Base-by-base conservation (phyloP, 208 protist species). In the Acanthamoeba castellanii region DNA sequence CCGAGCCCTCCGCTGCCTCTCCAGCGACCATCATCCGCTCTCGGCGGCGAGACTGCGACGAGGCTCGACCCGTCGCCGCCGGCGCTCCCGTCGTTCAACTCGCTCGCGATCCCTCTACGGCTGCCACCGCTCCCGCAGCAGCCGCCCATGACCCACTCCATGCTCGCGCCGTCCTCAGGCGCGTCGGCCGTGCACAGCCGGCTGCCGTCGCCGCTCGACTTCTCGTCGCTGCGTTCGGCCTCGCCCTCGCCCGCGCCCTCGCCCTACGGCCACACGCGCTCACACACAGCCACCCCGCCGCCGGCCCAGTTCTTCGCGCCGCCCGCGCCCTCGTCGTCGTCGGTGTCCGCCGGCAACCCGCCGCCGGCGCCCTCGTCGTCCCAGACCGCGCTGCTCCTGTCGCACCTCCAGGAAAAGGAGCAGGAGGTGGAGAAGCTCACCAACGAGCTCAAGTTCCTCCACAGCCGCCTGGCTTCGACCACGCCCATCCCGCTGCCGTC, bases 381-480 rank as follows among this genome's bases (percentile, higher is more conserved):
- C 5, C 45, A 11, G 34, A 82, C 72, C 7, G 72, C 72, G 42
- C 6, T 82, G 16, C 42, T 82, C 25, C 32, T 82, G 16, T 82
- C 72, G 30, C 72, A 82, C 42, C 72, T 82, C 13, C 72, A 82
- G 72, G 72, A 82, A 30, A 82, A 82, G 72, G 72, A 82, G 42
- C 72, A 82, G 72, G 72, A 82, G 25, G 72, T 82, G 72, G 72
- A 82, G 72, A 82, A 82, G 72, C 72, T 82, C 34, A 82, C 72
- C 42, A 82, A 82, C 42, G 72, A 82, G 42, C 72, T 82, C 72
- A 82, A 82, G 42, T 30, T 82, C 72, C 72, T 82, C 42, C 72
- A 82, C 34, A 82, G 42, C 42, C 72, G 72, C 9, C 42, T 82
- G 72, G 72, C 72, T 8, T 82, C 72, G 18, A 27, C 72, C 4